Base-by-base conservation (phyloP, 2,329 filamentous ascomycete species). In the Apiospora kogelbergensis region DNA sequence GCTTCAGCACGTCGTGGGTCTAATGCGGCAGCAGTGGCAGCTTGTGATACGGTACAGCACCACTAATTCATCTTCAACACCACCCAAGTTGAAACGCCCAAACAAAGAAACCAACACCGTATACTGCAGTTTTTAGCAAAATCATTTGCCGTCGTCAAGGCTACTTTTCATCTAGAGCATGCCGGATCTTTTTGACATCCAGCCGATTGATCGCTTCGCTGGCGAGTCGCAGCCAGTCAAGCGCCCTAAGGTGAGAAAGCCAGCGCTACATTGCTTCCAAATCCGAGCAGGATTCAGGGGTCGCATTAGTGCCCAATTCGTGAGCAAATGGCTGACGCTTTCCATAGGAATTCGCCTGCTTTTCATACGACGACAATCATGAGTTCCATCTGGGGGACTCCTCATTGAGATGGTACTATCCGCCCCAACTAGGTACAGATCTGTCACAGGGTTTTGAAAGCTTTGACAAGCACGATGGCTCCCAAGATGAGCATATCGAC, bases 351-450 rank as follows among this genome's bases (percentile, higher is more conserved):
- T 93, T 99, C 72, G 88, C 95, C 4, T 94, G 87, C 81, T 99
- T 98, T 81, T 98, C 95, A 10, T 98, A 96, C 80, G 93, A 98
- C 78, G 89, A 94, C 60, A 84, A 94, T 37, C 96, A 95, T 78
- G 80, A 88, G 67, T 94, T 94, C 76, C 90, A 85, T 65, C 87
- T 91, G 3, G 94, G 93, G 72, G 91, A 92, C 71, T 92, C 91
- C 3, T 95, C 93, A 1, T 78, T 99, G 72, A 90, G 90, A 73
- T 98, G 95, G 83, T 98, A 97, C 80, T 96, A 97, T 76, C 91
- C 93, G 2, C 93, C 92, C 0, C 81, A 79, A 37, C 79, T 96
- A 1, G 89, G 90, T 10, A 87, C 88, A 7, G 91, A 97, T 79
- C 84, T 99, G 45, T 95, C 90, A 26, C 84, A 85, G 44, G 96